Evolutionary conservation across 2,329 filamentous ascomycete species (phyloP).

Genomic region (Ophiostoma sp.): DNA sequence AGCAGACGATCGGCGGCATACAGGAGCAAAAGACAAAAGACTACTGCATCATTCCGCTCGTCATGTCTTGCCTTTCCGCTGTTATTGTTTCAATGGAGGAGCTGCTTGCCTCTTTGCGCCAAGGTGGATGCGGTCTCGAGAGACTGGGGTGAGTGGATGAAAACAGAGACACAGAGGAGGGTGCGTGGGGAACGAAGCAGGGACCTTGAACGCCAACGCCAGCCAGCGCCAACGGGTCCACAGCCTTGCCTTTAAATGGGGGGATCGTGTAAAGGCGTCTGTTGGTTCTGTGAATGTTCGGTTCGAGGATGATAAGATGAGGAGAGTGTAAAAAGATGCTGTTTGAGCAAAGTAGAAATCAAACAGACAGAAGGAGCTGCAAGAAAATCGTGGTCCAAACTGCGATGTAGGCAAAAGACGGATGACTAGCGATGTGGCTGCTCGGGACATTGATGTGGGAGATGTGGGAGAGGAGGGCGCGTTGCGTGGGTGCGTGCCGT

Average conservation of each 20-base stretch:
- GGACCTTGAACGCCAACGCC: background rate
- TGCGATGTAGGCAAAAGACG: background rate
- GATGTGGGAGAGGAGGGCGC: background rate
- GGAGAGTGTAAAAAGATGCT: background rate
- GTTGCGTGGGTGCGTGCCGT: background rate
- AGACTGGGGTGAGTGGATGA: background rate
- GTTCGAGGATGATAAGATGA: background rate
- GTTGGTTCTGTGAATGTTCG: background rate
- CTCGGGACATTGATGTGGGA: background rate
- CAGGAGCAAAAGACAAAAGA: background rate
- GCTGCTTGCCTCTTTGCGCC: constrained; percentile 9
- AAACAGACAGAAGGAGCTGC: background rate
- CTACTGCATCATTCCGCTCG: background rate
- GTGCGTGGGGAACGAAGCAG: constrained; percentile 2
- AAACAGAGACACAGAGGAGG: background rate
- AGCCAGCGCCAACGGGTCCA: background rate
- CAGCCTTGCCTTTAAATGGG: constrained; percentile 10
- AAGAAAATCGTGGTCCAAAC: background rate
- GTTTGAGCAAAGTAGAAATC: background rate
- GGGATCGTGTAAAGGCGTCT: background rate
- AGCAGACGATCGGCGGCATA: background rate
- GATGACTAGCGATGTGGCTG: background rate
- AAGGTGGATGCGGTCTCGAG: constrained; percentile 5
- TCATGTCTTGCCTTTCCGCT: background rate
- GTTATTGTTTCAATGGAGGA: constrained; percentile 14